These are phyloP conservation scores for Yamadazyma sp. DNA, from an alignment of 805 yeast genomes.

Conservation along the genomic window DNA sequence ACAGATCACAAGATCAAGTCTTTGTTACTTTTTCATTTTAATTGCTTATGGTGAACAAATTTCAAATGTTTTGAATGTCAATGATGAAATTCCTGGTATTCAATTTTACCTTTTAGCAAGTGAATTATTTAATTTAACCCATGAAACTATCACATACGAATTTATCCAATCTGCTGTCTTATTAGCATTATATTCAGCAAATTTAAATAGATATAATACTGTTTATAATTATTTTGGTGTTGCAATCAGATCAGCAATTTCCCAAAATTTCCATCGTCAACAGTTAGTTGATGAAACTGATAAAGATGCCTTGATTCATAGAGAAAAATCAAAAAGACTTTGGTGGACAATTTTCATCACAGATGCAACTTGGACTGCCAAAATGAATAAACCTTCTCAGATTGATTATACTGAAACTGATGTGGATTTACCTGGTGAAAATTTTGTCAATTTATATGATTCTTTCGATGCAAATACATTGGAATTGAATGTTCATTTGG, in stretches of 20 bases:
- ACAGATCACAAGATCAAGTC: constrained; percentile 12
- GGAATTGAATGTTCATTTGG: constrained; percentile 37
- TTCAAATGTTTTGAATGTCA: constrained; percentile 4
- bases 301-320: constrained; percentile 3
- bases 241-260: constrained; percentile 36
- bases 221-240: constrained; percentile 39
- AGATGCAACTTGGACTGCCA: constrained; percentile 39
- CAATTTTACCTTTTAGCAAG: constrained; percentile 30
- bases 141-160: constrained; percentile 26
- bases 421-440: constrained; percentile 39
- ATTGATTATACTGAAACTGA: constrained; percentile 43
- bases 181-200: constrained; percentile 35
- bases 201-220: constrained; percentile 34
- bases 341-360: constrained; percentile 43
- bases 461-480: constrained; percentile 26
- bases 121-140: constrained; percentile 29
- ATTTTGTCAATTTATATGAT: constrained; percentile 24
- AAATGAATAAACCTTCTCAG: constrained; percentile 37
- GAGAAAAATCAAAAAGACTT: constrained; percentile 33
- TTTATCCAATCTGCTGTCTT: constrained; percentile 34
- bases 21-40: constrained; percentile 32
- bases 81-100: constrained; percentile 29
- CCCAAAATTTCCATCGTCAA: constrained; percentile 37
- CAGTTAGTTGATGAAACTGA: constrained; percentile 9
- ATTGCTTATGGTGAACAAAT: constrained; percentile 41